Conservation (phyloP, 495 filamentous ascomycete genomes). For the Talaromyces adpressus region DNA sequence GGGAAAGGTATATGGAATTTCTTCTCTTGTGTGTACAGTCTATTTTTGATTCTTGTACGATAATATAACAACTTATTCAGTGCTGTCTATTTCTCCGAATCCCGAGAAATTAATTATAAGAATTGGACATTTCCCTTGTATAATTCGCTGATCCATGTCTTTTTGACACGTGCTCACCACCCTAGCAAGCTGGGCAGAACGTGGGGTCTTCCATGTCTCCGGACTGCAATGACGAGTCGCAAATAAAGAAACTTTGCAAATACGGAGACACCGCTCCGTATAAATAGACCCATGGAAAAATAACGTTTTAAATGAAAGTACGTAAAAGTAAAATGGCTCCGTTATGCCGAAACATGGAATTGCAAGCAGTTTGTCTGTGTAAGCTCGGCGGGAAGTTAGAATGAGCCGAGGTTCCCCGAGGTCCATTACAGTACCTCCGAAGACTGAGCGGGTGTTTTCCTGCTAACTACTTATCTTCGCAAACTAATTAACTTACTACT, state of each 20-base stretch:
- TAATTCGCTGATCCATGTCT: neutral
- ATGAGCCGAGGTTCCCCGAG: neutral
- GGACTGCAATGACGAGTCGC: neutral
- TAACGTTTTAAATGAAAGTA: no score
- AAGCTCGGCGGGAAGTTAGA: neutral
- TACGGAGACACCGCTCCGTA: neutral
- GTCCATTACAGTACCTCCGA: neutral
- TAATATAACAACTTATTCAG: neutral
- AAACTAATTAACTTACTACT: neutral
- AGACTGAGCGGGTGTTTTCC: no score
- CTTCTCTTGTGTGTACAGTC: neutral
- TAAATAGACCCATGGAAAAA: neutral
- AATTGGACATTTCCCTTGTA: no score
- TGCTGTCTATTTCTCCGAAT: neutral
- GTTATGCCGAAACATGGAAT: neutral
- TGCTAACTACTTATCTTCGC: neutral
- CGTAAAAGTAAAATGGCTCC: neutral
- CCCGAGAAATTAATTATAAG: no score
- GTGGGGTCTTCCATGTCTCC: neutral
- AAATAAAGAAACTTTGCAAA: neutral
- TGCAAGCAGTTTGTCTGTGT: neutral
- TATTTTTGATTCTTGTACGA: constrained; percentile 1
- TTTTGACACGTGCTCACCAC: neutral
- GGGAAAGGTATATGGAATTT: neutral
- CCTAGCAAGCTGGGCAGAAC: neutral